Evolutionary conservation across 306 rosid species (phyloP).

Genomic region (Calophaca sinica): DNA sequence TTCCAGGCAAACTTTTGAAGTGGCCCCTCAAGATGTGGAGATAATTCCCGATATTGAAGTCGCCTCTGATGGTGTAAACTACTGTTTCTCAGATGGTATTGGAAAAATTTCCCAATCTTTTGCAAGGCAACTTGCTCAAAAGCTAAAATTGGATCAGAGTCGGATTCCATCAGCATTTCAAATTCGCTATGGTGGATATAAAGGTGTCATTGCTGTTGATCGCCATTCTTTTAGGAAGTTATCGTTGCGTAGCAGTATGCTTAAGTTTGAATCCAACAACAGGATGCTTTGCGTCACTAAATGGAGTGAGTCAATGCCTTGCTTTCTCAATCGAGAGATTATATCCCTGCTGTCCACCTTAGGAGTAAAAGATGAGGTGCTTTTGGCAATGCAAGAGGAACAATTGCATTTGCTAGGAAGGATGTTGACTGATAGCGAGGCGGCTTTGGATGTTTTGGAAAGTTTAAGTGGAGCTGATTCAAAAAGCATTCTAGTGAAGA

Average conservation of each 20-base stretch:
- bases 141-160: conserved; percentile 65
- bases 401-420: conserved; percentile 71
- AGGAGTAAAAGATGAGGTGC: conserved; percentile 75
- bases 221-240: conserved; percentile 75
- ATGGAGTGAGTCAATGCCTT: conserved; percentile 85
- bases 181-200: conserved; percentile 94
- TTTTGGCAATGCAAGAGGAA: conserved; percentile 77
- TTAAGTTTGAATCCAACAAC: conserved; percentile 78
- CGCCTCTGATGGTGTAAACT: conserved; percentile 62
- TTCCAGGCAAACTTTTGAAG: conserved; percentile 75
- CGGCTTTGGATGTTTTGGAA: conserved; percentile 74
- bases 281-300: conserved; percentile 87
- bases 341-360: conserved; percentile 77
- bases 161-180: conserved; percentile 89
- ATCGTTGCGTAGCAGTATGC: conserved; percentile 89
- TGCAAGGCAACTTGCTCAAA: conserved; percentile 81
- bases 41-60: conserved; percentile 85
- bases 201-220: conserved; percentile 91
- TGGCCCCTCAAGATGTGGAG: conserved; percentile 75
- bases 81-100: conserved; percentile 97
- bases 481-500: conserved; percentile 69
- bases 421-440: conserved; percentile 68
- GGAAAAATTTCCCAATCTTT: conserved; percentile 85
- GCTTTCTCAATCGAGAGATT: conserved; percentile 93
- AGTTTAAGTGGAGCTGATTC: conserved; percentile 69